Evolutionary conservation across 768 basidiomycete species (phyloP), one percentile per base, ranked within the genome.

Genomic region (Mycena rebaudengoi): DNA sequence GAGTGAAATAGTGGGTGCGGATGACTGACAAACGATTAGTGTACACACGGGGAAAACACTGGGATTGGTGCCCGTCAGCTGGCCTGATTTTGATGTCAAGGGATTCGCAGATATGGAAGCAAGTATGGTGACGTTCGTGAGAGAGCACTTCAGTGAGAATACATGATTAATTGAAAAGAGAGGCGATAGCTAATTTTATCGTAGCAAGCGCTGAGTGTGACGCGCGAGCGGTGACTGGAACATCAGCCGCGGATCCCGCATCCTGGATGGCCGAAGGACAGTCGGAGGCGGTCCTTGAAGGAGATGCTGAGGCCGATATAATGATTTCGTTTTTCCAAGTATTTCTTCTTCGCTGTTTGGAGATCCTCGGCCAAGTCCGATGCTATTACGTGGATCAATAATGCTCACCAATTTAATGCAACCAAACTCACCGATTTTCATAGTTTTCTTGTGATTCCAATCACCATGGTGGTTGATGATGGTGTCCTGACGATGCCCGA

Each of bases 361-460:
- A 50, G 30, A 33, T 50, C 48, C 8, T 50, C 13, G n/a, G 48
- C 48, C n/a, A 50, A 33, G n/a, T 29, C 23, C 30, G 25, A 13
- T 13, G 46, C 46, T 48, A 20, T n/a, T n/a, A n/a, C n/a, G n/a
- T n/a, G n/a, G n/a, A n/a, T n/a, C n/a, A n/a, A n/a, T n/a, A n/a
- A n/a, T n/a, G n/a, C n/a, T n/a, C n/a, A n/a, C n/a, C 7, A 29
- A 30, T 11, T n/a, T 48, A n/a, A 10, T 30, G n/a, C n/a, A n/a
- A n/a, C n/a, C n/a, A 3, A 29, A 40, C 37, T 43, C 18, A 50
- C 44, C 30, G 7, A 49, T 28, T 35, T 33, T 18, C 32, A 35
- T 23, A 14, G 35, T 52, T 52, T 69, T 71, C 20, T 48, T 50
- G 62, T 63, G 69, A 51, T 73, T 73, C 72, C 67, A 66, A 40